These are phyloP conservation scores for Boletellus ananiceps DNA, from an alignment of 768 basidiomycete species.

Conservation along the genomic window DNA sequence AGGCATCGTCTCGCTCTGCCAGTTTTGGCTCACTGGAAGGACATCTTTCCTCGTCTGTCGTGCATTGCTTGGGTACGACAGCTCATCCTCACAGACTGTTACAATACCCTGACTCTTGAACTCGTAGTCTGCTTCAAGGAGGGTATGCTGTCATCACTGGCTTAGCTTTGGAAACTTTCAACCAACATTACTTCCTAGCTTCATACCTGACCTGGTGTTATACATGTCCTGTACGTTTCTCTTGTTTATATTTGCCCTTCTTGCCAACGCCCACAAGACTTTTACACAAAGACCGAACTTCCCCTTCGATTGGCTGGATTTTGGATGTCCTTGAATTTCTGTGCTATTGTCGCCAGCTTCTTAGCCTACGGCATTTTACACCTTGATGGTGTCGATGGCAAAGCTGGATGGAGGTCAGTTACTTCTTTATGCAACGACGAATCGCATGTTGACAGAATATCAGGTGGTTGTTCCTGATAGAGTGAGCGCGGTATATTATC, in stretches of 20 bases:
- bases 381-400: slow-evolving; percentile 7
- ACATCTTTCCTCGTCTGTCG: slow-evolving; percentile 46
- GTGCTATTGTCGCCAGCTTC: slow-evolving; percentile 56
- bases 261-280: slow-evolving; percentile 21
- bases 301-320: slow-evolving; percentile 56
- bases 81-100: neutral
- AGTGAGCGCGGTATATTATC: slow-evolving; percentile 21
- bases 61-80: slow-evolving; percentile 42
- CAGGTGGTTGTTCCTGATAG: slow-evolving; percentile 36
- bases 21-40: slow-evolving; percentile 55
- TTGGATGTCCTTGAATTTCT: slow-evolving; percentile 58
- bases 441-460: neutral
- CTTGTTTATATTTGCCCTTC: neutral
- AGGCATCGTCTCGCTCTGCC: slow-evolving; percentile 43
- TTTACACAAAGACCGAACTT: slow-evolving; percentile 56
- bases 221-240: slow-evolving; percentile 52
- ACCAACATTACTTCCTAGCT: slow-evolving; percentile 28
- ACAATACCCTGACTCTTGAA: neutral
- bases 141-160: slow-evolving; percentile 31
- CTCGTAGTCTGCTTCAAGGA: slow-evolving; percentile 40
- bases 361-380: slow-evolving; percentile 57
- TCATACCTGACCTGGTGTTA: slow-evolving; percentile 56
- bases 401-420: slow-evolving; percentile 15
- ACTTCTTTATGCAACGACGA: slow-evolving; percentile 23
- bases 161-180: neutral